Evolutionary conservation across 2,329 filamentous ascomycete species (phyloP).

Genomic region (Sclerotiophoma versabilis): DNA sequence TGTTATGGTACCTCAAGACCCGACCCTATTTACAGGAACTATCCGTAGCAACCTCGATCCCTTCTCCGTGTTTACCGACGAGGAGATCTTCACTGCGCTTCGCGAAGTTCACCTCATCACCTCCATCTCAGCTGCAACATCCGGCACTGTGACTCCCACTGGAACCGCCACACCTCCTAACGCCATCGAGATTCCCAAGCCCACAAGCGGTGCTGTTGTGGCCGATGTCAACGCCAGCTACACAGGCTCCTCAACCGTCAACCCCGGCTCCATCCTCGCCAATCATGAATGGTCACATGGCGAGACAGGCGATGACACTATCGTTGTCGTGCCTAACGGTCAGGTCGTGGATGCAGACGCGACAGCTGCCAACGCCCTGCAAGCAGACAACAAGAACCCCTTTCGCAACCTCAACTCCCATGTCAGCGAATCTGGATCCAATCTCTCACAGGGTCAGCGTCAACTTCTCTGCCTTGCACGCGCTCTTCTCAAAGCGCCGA

Average conservation of each 20-base stretch:
- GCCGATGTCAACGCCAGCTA: slow-evolving; percentile 38
- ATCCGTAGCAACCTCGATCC: slow-evolving; percentile 93
- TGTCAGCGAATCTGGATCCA: slow-evolving; percentile 89
- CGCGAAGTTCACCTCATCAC: slow-evolving; percentile 86
- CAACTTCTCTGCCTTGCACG: slow-evolving; percentile 93
- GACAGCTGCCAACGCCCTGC: slow-evolving; percentile 36
- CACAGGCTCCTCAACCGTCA: slow-evolving; percentile 37
- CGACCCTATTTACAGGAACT: slow-evolving; percentile 90
- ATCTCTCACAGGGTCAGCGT: slow-evolving; percentile 93
- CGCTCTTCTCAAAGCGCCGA: slow-evolving; percentile 88
- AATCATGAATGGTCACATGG: slow-evolving; percentile 39
- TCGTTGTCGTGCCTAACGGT: slow-evolving; percentile 42
- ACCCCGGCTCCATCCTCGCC: slow-evolving; percentile 42
- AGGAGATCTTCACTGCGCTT: slow-evolving; percentile 86
- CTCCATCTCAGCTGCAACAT: slow-evolving; percentile 50
- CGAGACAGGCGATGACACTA: slow-evolving; percentile 38
- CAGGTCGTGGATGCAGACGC: slow-evolving; percentile 37
- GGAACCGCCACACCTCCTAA: slow-evolving; percentile 28
- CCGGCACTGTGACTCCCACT: slow-evolving; percentile 32
- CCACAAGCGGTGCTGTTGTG: slow-evolving; percentile 33
- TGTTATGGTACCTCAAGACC: slow-evolving; percentile 97
- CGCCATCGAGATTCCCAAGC: slow-evolving; percentile 45
- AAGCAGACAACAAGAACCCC: slow-evolving; percentile 87
- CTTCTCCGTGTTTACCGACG: slow-evolving; percentile 86
- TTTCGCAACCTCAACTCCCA: slow-evolving; percentile 86